A percentile compares a stretch with the other conserved stretches of the same genome.
phyloP scores from a whole-genome alignment of 176 grass and related monocot genomes.

The Aegilops umbellulata region DNA sequence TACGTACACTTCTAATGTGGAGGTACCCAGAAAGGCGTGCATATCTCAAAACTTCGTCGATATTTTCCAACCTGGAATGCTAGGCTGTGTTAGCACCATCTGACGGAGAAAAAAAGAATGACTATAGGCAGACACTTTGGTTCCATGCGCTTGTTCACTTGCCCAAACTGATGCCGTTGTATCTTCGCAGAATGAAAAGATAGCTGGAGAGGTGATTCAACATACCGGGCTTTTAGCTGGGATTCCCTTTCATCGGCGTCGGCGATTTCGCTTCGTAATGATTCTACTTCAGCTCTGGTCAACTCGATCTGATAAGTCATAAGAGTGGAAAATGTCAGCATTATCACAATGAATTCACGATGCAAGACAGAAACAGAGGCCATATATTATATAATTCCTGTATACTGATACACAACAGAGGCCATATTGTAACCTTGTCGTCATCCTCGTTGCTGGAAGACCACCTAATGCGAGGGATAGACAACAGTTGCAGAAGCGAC shows the following conservation, averaged over 20 bases:
- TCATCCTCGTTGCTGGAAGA: constrained; percentile 60
- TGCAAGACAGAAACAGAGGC: not conserved
- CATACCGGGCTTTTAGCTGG: constrained; percentile 87
- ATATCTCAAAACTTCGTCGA: constrained; percentile 81
- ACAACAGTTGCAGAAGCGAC: constrained; percentile 69
- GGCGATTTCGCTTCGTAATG: constrained; percentile 63
- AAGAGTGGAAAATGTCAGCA: not conserved
- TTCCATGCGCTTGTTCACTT: not conserved
- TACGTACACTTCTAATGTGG: constrained; percentile 73
- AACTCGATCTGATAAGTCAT: constrained; percentile 46
- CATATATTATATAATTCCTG: too few species aligned
- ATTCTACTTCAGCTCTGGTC: constrained; percentile 80
- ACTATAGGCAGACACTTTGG: not conserved
- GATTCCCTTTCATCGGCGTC: constrained; percentile 85
- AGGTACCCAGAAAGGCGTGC: constrained; percentile 80
- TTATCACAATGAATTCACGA: not conserved
- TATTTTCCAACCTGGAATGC: constrained; percentile 67
- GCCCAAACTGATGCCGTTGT: too few species aligned
- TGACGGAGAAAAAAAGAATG: not conserved
- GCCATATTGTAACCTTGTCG: constrained; percentile 57
- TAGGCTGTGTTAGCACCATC: not conserved
- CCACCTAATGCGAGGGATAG: constrained; percentile 74
- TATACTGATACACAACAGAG: not conserved
- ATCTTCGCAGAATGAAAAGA: too few species aligned
- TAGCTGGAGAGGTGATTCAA: too few species aligned